Base-by-base conservation (phyloP, 208 protist genomes). In the Leishmania mexicana region DNA sequence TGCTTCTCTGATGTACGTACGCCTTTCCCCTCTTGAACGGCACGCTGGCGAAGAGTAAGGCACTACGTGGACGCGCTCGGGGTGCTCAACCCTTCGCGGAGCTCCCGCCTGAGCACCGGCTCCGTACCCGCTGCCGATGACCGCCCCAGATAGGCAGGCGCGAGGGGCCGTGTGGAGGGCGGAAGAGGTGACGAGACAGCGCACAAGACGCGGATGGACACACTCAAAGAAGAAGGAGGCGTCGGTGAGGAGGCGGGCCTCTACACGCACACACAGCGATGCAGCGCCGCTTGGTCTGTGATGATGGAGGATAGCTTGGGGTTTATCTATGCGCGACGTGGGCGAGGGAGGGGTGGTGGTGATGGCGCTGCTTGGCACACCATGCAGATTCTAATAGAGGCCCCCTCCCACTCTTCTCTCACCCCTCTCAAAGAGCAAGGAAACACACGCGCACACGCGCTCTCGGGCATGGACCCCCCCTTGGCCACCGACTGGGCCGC, bases 31-130 rank as follows among this genome's bases (percentile, higher is more conserved):
- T 47, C 6, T 21, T n/a, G 47, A 38, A 7, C 31, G 62, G 28
- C 62, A 68, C 62, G 15, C 31, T 35, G 31, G 28, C 62, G 31
- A 21, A 7, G 62, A 40, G 15, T 11, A 15, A 28, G 21, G 40
- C 8, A 31, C 8, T 47, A 21, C 51, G 70, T 31, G 8, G 3
- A 17, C 35, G 47, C 51, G 53, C 70, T 78, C 75, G 24, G 24
- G 85, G 35, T 80, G 42, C 57, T 80, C 76, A 38, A 57, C 54
- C n/a, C 42, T 42, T 65, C 51, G 7, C 51, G 35, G 11, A 77
- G 38, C 8, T 31, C 31, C 35, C 35, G 11, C 49, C 24, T 24
- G 74, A 28, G 54, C 35, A 45, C 35, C 35, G 10, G 19, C 28
- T 15, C 11, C 15, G 7, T n/a, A 51, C 24, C n/a, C n/a, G 67